Evolutionary conservation across 202 grass and related monocot genomes (phyloP).

Genomic region (Tripidium arundinaceum): DNA sequence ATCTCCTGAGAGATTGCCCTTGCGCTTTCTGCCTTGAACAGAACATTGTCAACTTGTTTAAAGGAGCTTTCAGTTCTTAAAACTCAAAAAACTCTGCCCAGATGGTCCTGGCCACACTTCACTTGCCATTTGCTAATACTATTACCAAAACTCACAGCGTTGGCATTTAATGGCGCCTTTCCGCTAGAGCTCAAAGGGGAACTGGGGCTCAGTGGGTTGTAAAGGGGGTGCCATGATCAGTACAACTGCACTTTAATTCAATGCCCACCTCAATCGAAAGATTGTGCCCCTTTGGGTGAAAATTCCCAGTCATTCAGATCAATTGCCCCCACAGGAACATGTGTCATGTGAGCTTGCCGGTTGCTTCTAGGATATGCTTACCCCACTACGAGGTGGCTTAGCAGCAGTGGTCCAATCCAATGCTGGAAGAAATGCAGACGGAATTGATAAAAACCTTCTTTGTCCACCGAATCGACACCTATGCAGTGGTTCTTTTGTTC

Average conservation of each 20-base stretch:
- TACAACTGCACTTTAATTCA: slow-evolving; percentile 36
- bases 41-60: slow-evolving; percentile 40
- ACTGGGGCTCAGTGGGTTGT: slow-evolving; percentile 38
- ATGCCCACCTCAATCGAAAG: slow-evolving; percentile 40
- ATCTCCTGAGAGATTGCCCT: slow-evolving; percentile 36
- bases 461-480: background rate
- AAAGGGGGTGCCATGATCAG: slow-evolving; percentile 44
- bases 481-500: background rate
- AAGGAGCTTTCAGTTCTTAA: slow-evolving; percentile 34
- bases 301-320: slow-evolving; percentile 42
- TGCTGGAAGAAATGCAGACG: slow-evolving; percentile 7
- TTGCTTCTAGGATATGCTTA: slow-evolving; percentile 42
- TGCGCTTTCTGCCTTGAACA: slow-evolving; percentile 48
- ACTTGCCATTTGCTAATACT: slow-evolving; percentile 34
- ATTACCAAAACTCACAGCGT: slow-evolving; percentile 32
- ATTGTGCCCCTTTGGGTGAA: slow-evolving; percentile 38
- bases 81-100: slow-evolving; percentile 1
- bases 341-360: slow-evolving; percentile 64
- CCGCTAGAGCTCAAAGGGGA: slow-evolving; percentile 28
- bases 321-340: slow-evolving; percentile 51
- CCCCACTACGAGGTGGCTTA: slow-evolving; percentile 20
- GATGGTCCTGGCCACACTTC: slow-evolving; percentile 44
- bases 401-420: slow-evolving; percentile 30
- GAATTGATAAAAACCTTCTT: slow-evolving; percentile 3
- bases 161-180: slow-evolving; percentile 41